These are phyloP conservation scores for Thuja plicata DNA, from an alignment of 83 land plant genomes.

Conservation along the genomic window DNA sequence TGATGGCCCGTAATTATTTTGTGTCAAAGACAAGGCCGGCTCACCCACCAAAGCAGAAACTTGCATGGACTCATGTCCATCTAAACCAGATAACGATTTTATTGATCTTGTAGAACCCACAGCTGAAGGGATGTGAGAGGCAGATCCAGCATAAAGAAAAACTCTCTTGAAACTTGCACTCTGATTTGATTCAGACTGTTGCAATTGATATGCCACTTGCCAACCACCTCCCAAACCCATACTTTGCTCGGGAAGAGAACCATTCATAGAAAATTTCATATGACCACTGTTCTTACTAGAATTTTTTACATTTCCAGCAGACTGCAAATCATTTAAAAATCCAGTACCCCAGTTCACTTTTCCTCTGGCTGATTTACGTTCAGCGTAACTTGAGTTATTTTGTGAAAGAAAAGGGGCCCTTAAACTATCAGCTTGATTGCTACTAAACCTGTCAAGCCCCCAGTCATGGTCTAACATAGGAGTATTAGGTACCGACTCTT, in stretches of 20 bases:
- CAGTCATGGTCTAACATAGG: slow-evolving; percentile 4
- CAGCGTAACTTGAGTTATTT: slow-evolving; percentile 1
- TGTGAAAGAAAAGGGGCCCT: not conserved
- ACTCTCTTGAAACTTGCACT: slow-evolving; percentile 41
- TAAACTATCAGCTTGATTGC: slow-evolving; percentile 6
- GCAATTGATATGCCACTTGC: slow-evolving; percentile 62
- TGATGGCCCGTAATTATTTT: slow-evolving; percentile 13
- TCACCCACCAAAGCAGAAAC: slow-evolving; percentile 54
- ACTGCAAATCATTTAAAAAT: not conserved
- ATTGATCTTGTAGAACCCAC: not conserved
- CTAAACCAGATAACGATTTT: slow-evolving; percentile 12
- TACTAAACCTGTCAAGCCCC: slow-evolving; percentile 1
- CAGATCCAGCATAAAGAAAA: slow-evolving; percentile 35
- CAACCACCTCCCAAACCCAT: slow-evolving; percentile 52
- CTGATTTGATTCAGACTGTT: slow-evolving; percentile 19
- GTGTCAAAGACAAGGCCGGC: slow-evolving; percentile 25
- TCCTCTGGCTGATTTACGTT: not conserved
- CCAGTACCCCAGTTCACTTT: slow-evolving; percentile 6
- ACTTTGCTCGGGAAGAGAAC: slow-evolving; percentile 18
- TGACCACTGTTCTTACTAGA: not conserved
- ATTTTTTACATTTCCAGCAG: slow-evolving; percentile 12
- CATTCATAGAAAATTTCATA: slow-evolving; percentile 20
- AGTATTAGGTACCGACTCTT: slow-evolving; percentile 16
- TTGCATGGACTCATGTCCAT: slow-evolving; percentile 23
- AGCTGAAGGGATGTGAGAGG: slow-evolving; percentile 17